Evolutionary conservation across 108 stramenopile species (phyloP).

Genomic region (Cyclotella distinguenda): DNA sequence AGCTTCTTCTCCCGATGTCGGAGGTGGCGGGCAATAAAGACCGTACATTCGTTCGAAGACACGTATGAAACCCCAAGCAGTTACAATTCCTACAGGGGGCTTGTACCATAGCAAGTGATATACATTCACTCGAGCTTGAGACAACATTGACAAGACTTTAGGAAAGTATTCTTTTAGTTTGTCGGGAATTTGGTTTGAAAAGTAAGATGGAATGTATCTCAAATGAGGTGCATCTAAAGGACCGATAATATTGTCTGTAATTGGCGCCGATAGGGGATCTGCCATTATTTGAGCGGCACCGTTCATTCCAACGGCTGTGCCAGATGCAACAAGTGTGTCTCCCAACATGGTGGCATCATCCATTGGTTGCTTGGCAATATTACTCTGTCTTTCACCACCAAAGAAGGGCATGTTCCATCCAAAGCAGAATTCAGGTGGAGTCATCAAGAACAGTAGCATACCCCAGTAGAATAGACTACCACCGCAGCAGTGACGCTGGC

Average conservation of each 20-base stretch:
- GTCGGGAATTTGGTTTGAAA: slow-evolving; percentile 31
- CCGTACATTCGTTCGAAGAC: slow-evolving; percentile 41
- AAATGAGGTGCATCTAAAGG: slow-evolving; percentile 43
- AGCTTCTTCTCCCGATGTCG: slow-evolving; percentile 40
- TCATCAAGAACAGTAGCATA: slow-evolving; percentile 20
- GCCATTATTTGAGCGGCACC: neutral
- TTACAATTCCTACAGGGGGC: slow-evolving; percentile 72
- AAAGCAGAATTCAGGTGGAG: slow-evolving; percentile 11
- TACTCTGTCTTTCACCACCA: slow-evolving; percentile 5
- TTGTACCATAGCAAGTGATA: slow-evolving; percentile 52
- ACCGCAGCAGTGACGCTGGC: slow-evolving; percentile 5
- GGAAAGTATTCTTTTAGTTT: slow-evolving; percentile 18
- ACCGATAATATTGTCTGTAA: slow-evolving; percentile 18
- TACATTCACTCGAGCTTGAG: slow-evolving; percentile 8
- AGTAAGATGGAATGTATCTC: slow-evolving; percentile 43
- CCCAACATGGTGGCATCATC: neutral
- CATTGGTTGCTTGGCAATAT: neutral
- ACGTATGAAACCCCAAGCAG: slow-evolving; percentile 30
- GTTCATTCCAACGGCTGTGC: neutral
- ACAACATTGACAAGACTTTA: neutral
- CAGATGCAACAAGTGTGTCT: neutral
- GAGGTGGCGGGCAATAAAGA: slow-evolving; percentile 32
- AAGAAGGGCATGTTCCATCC: slow-evolving; percentile 35
- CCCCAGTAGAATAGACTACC: slow-evolving; percentile 22
- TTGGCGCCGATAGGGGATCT: slow-evolving; percentile 6